Evolutionary conservation across 2,329 filamentous ascomycete species (phyloP), one percentile per base, ranked within the genome.

Genomic region (Aspergillus costaricaensis): DNA sequence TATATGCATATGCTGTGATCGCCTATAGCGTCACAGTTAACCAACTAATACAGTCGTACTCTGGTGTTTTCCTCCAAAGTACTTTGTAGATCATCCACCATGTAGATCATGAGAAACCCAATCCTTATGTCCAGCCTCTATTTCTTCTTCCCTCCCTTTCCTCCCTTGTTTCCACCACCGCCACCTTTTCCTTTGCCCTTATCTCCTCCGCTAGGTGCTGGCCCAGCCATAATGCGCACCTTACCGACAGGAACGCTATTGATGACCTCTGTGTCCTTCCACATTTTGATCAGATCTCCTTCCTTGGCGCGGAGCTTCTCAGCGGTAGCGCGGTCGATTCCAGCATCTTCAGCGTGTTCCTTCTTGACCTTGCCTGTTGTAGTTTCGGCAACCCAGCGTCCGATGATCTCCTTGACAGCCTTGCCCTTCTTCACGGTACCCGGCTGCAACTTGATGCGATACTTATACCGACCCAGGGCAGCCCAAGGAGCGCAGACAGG

Each of bases 371-470:
- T 81, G 25, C 71, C 72, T 0, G 71, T 72, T 1, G 72, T 74
- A 6, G 87, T 85, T 53, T 87, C 91, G 19, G 82, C 76, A 65
- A 89, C 84, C 93, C 94, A 97, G 61, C 85, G 85, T 52, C 88
- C 87, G n/a, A 98, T 77, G 32, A 98, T 89, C 76, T 98, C 94
- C 74, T 91, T 91, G 51, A 96, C 87, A 0, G 92, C 93, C 74
- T 97, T 98, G 9, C 95, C 94, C 79, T 96, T 96, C 83, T 98
- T 99, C 65, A 89, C 84, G 0, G 87, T 79, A 0, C 95, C 95
- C 0, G 95, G 95, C 77, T 98, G 95, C 68, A 99, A 77, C 81
- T 99, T 99, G 57, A 88, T 91, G 77, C 96, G 96, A 81, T 97
- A 98, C 78, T 97, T 97, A 78, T 90, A 91, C 58, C 85, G 86